These are phyloP conservation scores for Alternaria metachromatica DNA, from an alignment of 2,329 filamentous ascomycete genomes.

Conservation along the genomic window DNA sequence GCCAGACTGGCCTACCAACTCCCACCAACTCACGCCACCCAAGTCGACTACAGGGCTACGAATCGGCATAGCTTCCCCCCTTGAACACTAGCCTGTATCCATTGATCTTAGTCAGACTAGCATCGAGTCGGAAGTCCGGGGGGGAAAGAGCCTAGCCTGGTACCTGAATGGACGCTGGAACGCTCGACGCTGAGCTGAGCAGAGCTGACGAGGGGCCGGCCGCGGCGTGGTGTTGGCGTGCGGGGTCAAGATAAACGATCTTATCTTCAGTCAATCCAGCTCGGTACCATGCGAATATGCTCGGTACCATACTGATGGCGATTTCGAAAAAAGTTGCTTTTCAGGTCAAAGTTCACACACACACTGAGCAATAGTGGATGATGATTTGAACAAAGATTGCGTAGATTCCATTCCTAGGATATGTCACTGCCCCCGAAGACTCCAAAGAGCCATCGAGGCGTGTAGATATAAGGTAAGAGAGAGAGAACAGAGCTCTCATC, in stretches of 20 bases:
- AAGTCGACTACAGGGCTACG: not conserved
- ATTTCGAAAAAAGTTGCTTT: not conserved
- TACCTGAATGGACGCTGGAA: not conserved
- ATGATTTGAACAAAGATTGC: conserved; percentile 19
- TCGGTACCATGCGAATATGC: not conserved
- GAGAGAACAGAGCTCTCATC: conserved; percentile 30
- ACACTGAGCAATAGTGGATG: conserved; percentile 6
- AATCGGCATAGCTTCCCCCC: not conserved
- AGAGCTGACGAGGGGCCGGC: not conserved
- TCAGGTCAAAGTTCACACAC: not conserved
- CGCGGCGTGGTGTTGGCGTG: not conserved
- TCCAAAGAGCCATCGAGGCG: conserved; percentile 30
- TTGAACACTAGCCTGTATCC: not conserved
- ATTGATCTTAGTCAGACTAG: not conserved
- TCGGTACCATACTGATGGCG: not conserved
- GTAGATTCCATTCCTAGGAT: conserved; percentile 39
- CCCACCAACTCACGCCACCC: not conserved
- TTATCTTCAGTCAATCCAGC: not conserved
- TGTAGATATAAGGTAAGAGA: conserved; percentile 39
- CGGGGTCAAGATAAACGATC: not conserved
- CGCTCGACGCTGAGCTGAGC: no score
- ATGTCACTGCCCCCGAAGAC: conserved; percentile 43
- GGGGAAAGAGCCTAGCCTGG: not conserved
- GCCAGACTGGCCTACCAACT: not conserved
- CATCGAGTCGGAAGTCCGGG: not conserved